A percentile compares a stretch with the other conserved stretches of the same genome.
Evolutionary conservation across 75 land plant species (phyloP).

Genomic region (Isoetes taiwanensis): DNA sequence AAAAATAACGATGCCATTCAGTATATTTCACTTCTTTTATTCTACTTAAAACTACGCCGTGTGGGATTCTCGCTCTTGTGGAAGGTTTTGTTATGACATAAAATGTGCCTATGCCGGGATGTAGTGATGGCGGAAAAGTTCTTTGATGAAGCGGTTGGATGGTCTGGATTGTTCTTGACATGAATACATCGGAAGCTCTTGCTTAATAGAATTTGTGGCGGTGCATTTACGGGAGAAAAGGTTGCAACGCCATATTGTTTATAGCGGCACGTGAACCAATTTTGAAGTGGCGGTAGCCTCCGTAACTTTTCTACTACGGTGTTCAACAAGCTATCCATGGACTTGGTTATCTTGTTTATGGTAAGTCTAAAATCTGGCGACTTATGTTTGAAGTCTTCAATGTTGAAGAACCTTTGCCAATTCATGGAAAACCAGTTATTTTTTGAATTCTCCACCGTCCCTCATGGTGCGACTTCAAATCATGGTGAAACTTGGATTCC

Average conservation of each 20-base stretch:
- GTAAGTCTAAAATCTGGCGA: conserved; percentile 80
- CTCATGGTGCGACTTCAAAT: too few species aligned
- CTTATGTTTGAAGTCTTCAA: conserved; percentile 89
- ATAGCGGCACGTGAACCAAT: conserved; percentile 44
- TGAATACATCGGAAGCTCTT: conserved; percentile 61
- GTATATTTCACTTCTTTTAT: too few species aligned
- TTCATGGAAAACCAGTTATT: too few species aligned
- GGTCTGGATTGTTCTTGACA: conserved; percentile 77
- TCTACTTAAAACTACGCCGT: too few species aligned
- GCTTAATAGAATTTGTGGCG: conserved; percentile 78
- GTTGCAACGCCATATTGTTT: conserved; percentile 52
- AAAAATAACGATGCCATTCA: too few species aligned
- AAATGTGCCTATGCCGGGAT: too few species aligned
- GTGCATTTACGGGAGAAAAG: conserved; percentile 52
- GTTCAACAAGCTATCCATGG: conserved; percentile 88
- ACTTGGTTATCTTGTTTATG: conserved; percentile 66
- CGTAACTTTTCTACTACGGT: conserved; percentile 74
- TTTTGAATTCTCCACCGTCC: too few species aligned
- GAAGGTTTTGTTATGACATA: too few species aligned
- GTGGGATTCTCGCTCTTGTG: too few species aligned
- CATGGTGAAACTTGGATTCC: too few species aligned
- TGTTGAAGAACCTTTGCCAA: too few species aligned
- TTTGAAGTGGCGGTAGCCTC: conserved; percentile 57
- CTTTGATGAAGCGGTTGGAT: conserved; percentile 87
- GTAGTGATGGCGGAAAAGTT: conserved; percentile 92